phyloP scores from a whole-genome alignment of 441 rosid genomes.

The Pelargonium australe region DNA sequence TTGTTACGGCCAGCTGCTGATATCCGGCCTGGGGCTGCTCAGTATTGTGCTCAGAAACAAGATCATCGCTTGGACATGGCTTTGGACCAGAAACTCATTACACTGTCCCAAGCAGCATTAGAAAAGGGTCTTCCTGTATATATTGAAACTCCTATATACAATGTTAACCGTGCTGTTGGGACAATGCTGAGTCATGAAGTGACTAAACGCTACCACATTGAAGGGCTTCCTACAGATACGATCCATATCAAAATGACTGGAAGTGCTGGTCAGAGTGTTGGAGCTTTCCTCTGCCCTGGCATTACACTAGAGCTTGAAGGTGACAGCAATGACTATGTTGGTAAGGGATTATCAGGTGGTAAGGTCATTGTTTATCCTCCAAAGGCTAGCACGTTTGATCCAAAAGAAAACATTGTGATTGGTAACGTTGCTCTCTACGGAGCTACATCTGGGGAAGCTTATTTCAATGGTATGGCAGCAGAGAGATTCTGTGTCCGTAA shows the following conservation, averaged over 20 bases:
- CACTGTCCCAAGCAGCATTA: slow-evolving; percentile 63
- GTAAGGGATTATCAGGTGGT: slow-evolving; percentile 99
- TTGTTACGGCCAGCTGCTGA: slow-evolving; percentile 93
- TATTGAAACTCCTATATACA: slow-evolving; percentile 71
- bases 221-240: slow-evolving; percentile 85
- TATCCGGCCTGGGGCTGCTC: slow-evolving; percentile 92
- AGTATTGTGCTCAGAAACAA: slow-evolving; percentile 88
- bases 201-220: slow-evolving; percentile 73
- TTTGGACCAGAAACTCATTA: slow-evolving; percentile 71
- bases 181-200: slow-evolving; percentile 99
- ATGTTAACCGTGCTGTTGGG: slow-evolving; percentile 98
- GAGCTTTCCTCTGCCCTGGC: slow-evolving; percentile 95
- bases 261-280: slow-evolving; percentile 99
- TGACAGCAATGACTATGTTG: slow-evolving; percentile 96
- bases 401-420: slow-evolving; percentile 90
- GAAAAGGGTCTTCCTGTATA: slow-evolving; percentile 83
- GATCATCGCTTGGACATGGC: slow-evolving; percentile 98
- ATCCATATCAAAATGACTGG: slow-evolving; percentile 83
- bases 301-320: slow-evolving; percentile 93
- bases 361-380: slow-evolving; percentile 96
- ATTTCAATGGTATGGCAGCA: slow-evolving; percentile 99
- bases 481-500: slow-evolving; percentile 99
- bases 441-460: slow-evolving; percentile 90
- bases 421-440: slow-evolving; percentile 99
- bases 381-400: slow-evolving; percentile 80